Base-by-base conservation (phyloP, 2,329 filamentous ascomycete species). In the Colletotrichum falcatum region DNA sequence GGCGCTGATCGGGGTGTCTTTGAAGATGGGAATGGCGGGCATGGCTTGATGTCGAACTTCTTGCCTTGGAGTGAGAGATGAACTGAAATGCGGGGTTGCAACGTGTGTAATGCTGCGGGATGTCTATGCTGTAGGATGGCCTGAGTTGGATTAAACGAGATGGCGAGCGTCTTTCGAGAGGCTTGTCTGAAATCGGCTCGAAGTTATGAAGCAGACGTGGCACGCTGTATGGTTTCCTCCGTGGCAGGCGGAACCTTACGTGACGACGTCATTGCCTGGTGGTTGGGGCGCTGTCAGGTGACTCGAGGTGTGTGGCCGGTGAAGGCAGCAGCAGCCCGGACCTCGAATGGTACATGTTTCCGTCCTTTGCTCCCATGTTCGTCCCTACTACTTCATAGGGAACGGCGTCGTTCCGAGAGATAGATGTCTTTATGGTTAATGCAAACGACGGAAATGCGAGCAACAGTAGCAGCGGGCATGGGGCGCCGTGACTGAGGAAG, bases 1-100 rank as follows among this genome's bases (percentile, higher is more conserved):
- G 46, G 86, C 85, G 74, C 82, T 86, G 78, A 91, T 89, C 55
- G 89, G 89, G 77, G 87, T 89, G 65, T 86, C 79, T 44, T 84
- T 86, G 78, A 89, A 89, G 51, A 90, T 84, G 58, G 85, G 87
- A 72, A 91, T 86, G n/a, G 88, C 85, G 59, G 88, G 83, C 89
- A 91, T 91, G 14, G 49, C 53, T 71, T 37, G 37, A 37, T 54
- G 53, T 59, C 58, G 35, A 48, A 46, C 37, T 37, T 68, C 33
- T 62, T 58, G 46, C 53, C 46, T 46, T 55, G 53, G 44, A 37
- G 30, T 63, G 59, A 42, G 68, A 68, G 68, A 63, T 46, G 64
- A 33, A 58, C 35, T 51, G 49, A 54, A 28, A 23, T 62, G 63
- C 20, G 56, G 58, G 58, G 59, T 62, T 16, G 33, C 42, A 35